Percentiles rank a stretch among this genome's conserved stretches.
Evolutionary conservation across 2,329 filamentous ascomycete genomes (phyloP).

Genomic region (Pestalotiopsis sp.): DNA sequence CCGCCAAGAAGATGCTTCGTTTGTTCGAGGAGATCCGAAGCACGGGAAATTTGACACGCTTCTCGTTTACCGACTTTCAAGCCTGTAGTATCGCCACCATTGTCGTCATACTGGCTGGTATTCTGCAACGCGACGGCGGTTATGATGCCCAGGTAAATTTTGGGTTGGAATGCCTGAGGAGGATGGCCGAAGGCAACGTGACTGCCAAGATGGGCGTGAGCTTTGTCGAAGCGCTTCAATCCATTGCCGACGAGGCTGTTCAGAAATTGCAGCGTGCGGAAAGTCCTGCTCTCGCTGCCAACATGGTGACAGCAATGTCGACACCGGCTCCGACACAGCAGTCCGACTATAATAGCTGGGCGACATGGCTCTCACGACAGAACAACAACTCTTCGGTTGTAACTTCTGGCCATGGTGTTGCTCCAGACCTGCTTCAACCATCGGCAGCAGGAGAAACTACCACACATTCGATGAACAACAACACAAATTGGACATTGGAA

Average conservation of each 20-base stretch:
- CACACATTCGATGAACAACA: background rate
- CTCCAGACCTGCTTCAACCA: background rate
- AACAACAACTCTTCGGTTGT: background rate
- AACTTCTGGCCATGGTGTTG: background rate
- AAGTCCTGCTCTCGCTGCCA: no score
- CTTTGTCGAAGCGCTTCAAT: conserved; percentile 30
- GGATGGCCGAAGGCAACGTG: conserved; percentile 36
- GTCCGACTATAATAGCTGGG: conserved; percentile 14
- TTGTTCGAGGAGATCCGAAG: conserved; percentile 32
- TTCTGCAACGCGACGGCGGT: conserved; percentile 34
- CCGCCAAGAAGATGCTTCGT: conserved; percentile 33
- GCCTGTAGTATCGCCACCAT: conserved; percentile 41
- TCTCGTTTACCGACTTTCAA: conserved; percentile 42
- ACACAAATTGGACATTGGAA: background rate
- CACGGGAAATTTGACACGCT: conserved; percentile 34
- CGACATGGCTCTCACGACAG: conserved; percentile 7
- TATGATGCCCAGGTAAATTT: conserved; percentile 32
- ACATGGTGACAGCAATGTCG: conserved; percentile 14
- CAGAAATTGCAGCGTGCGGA: conserved; percentile 14
- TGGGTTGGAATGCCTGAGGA: conserved; percentile 32
- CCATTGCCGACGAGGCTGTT: conserved; percentile 28
- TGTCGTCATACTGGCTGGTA: conserved; percentile 34
- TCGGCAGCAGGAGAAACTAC: background rate
- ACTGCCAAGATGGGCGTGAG: conserved; percentile 29
- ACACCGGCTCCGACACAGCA: conserved; percentile 3